Base-by-base conservation (phyloP, 176 grass and related monocot genomes). In the Oryza glumipatula region DNA sequence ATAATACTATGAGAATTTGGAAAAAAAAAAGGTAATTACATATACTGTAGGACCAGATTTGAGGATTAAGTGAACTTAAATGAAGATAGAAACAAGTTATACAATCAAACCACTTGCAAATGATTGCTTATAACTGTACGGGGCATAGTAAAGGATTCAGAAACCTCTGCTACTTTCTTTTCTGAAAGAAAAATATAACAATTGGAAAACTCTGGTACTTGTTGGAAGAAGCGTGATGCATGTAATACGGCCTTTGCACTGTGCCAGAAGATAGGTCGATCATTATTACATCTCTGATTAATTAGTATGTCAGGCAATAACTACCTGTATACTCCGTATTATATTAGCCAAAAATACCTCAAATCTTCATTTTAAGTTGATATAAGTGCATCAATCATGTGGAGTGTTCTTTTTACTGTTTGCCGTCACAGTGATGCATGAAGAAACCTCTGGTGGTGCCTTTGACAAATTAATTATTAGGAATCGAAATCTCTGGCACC, bases 351-450 rank as follows among this genome's bases (percentile, higher is more conserved):
- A 61, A 61, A 22, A 61, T 0, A 63, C 0, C 0, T 23, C 58
- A 63, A 10, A 23, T 9, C 0, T 63, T 0, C 58, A 23, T 23
- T 23, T 63, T 63, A 63, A 63, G 58, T 63, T 63, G 58, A 63
- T 9, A 58, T 11, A 63, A 63, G 8, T 63, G 8, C 58, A 9
- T 63, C 58, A 63, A 11, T 63, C 58, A 23, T 63, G 58, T 63
- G 21, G n/a, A 22, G n/a, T 10, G 58, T 19, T 63, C 10, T 65
- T 77, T 16, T 14, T 63, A 58, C 11, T 49, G 24, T 52, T 39
- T 88, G 15, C 52, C n/a, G 6, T 56, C 44, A 88, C 47, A 84
- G 81, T 47, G 36, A 19, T 61, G 70, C 5, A 68, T 60, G 67
- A 61, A 68, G 69, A 80, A 84, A 36, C 24, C 19, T 74, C 76